phyloP scores from a whole-genome alignment of 1,284 basidiomycete genomes.

The Trichosporon ovoides region DNA sequence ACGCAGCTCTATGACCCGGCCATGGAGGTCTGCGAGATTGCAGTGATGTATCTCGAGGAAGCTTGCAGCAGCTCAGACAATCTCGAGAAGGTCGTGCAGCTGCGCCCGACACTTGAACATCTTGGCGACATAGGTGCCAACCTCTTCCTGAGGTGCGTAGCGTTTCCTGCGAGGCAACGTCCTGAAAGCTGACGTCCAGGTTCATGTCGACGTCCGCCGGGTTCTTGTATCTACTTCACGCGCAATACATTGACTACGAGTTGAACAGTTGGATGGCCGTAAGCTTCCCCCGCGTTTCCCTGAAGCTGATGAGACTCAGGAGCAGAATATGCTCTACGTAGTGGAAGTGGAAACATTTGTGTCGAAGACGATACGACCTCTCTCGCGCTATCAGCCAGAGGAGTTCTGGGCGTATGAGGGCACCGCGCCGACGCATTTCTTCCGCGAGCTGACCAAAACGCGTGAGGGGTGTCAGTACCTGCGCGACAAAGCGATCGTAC shows the following conservation, averaged over 20 bases:
- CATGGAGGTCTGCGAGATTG: conserved; percentile 80
- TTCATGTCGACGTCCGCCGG: conserved; percentile 93
- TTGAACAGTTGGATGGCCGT: conserved; percentile 95
- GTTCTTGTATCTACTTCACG: conserved; percentile 83
- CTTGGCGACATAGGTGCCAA: conserved; percentile 87
- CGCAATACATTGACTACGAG: conserved; percentile 87
- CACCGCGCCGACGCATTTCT: conserved; percentile 89
- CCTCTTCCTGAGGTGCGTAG: conserved; percentile 70
- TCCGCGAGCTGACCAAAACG: conserved; percentile 95
- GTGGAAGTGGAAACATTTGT: conserved; percentile 48
- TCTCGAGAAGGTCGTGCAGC: conserved; percentile 83
- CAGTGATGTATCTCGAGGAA: conserved; percentile 81
- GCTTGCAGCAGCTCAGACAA: conserved; percentile 78
- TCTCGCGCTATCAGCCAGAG: conserved; percentile 35
- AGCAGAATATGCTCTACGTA: conserved; percentile 47
- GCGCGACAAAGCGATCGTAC: conserved; percentile 82
- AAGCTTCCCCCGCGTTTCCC: conserved; percentile 32
- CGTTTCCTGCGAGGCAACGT: too few relatives aligned
- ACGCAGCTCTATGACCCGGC: conserved; percentile 94
- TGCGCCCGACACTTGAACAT: conserved; percentile 92
- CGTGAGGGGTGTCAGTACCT: conserved; percentile 86
- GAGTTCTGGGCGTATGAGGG: conserved; percentile 64
- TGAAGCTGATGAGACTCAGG: conserved; percentile 22
- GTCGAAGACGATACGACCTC: conserved; percentile 42
- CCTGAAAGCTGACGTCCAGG: conserved; percentile 53